phyloP scores from a whole-genome alignment of 768 basidiomycete genomes.

The Tricholoma furcatifolium region DNA sequence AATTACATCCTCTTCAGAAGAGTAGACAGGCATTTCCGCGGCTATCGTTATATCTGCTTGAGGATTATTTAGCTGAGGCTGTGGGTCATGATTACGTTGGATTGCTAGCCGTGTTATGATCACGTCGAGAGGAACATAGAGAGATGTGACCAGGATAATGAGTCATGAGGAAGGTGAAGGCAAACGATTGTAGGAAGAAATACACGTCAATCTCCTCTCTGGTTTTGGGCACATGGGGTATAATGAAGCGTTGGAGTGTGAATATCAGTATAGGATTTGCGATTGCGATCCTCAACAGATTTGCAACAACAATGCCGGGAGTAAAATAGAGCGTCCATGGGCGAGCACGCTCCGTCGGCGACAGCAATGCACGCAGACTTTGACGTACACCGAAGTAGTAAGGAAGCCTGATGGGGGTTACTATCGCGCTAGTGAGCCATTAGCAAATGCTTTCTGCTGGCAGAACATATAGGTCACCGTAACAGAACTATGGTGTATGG shows the following conservation, averaged over 20 bases:
- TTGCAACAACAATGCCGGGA: conserved; percentile 65
- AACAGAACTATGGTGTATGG: conserved; percentile 6
- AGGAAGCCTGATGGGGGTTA: conserved; percentile 72
- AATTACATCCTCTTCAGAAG: conserved; percentile 11
- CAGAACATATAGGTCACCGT: conserved; percentile 4
- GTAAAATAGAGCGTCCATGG: conserved; percentile 82
- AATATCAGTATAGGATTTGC: conserved; percentile 25
- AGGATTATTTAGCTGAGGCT: conserved; percentile 63
- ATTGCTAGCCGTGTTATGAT: conserved; percentile 73
- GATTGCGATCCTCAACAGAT: conserved; percentile 38
- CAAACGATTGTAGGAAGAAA: conserved; percentile 1
- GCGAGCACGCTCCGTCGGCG: conserved; percentile 70
- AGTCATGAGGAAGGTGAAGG: conserved; percentile 40
- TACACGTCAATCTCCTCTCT: not conserved
- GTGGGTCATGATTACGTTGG: conserved; percentile 70
- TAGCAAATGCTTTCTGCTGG: not conserved
- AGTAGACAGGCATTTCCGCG: not conserved
- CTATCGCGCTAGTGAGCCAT: conserved; percentile 56
- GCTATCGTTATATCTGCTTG: conserved; percentile 16
- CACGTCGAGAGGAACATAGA: conserved; percentile 75
- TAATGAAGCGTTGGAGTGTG: not conserved
- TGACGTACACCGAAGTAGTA: conserved; percentile 54
- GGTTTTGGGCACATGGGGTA: conserved; percentile 2
- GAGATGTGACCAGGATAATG: conserved; percentile 47
- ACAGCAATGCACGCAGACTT: conserved; percentile 69